Base-by-base conservation (phyloP, 805 yeast genomes). In the Yarrowia sp. region DNA sequence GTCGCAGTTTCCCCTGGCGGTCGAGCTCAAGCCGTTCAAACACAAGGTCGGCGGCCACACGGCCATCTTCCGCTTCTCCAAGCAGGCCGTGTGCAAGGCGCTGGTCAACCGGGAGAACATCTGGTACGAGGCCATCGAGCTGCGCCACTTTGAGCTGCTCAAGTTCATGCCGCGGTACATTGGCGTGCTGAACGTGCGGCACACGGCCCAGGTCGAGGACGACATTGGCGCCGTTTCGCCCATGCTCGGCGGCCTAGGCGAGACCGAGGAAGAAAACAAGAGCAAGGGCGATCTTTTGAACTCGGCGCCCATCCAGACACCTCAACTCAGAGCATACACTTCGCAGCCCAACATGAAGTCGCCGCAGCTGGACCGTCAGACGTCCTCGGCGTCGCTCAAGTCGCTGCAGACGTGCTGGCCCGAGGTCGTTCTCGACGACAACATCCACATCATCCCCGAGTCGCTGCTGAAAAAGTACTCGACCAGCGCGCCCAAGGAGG, bases 41-140 rank as follows among this genome's bases (percentile, higher is more conserved):
- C 91, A 94, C 71, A 91, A 89, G 70, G 98, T 94, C 21, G 99
- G 99, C 7, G 99, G 99, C 0, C 99, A 94, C 72, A 93, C 97
- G 0, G 97, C 97, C 1, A 91, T 94, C 33, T 94, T 93, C 76
- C 82, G 93, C 66, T 94, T 94, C 71, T 87, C 96, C 4, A 88
- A 85, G 67, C 79, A 89, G 63, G 98, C 97, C 0, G 97, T 94
- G 16, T 94, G 98, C 73, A 94, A 94, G 73, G 94, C 94, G 0
- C 77, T 96, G 64, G 90, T 91, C 64, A 90, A 89, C 68, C 80
- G 97, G 63, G 99, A 94, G 70, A 90, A 94, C 74, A 75, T 79
- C 65, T 92, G 96, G 87, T 94, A 94, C 73, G 99, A 94, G 72
- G 84, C 86, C 4, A 86, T 94, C 47, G 98, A 94, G 74, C 73